These are phyloP conservation scores for Phytomonas sp. DNA, from an alignment of 208 protist genomes.

Conservation along the genomic window DNA sequence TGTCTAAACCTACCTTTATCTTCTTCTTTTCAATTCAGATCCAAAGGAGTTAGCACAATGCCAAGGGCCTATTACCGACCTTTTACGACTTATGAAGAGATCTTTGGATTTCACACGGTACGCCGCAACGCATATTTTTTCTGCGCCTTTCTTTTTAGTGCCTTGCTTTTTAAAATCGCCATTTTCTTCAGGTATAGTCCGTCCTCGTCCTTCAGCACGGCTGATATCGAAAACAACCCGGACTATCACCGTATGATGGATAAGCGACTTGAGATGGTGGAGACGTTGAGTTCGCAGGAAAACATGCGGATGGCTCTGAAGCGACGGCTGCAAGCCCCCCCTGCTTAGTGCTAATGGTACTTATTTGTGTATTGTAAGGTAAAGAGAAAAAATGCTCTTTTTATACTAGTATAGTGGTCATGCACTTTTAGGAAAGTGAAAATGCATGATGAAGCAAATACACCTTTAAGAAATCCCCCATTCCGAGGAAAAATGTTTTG, in stretches of 20 bases:
- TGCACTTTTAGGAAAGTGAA: constrained; percentile 2
- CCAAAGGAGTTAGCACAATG: constrained; percentile 23
- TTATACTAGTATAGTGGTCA: neutral
- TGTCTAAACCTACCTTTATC: neutral
- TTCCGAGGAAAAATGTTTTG: no score
- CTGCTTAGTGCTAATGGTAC: constrained; percentile 15
- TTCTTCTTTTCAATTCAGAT: constrained; percentile 9
- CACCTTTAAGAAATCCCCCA: neutral
- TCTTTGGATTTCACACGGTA: constrained; percentile 55
- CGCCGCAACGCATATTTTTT: constrained; percentile 66
- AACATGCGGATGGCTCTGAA: constrained; percentile 26
- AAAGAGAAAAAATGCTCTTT: neutral
- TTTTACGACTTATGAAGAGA: constrained; percentile 79
- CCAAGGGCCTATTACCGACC: constrained; percentile 77
- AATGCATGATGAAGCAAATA: neutral
- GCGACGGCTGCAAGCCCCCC: constrained; percentile 17
- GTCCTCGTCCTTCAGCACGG: constrained; percentile 8
- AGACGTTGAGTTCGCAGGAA: constrained; percentile 26
- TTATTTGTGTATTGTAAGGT: neutral
- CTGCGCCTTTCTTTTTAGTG: constrained; percentile 53
- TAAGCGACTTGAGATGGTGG: constrained; percentile 31
- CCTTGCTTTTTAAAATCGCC: constrained; percentile 50
- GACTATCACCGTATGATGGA: constrained; percentile 41
- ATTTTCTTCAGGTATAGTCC: constrained; percentile 45
- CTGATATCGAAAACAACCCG: constrained; percentile 32